Evolutionary conservation across 371 early-diverging fungal species (phyloP), one percentile per base, ranked within the genome.

Genomic region (Nematocida sp.): DNA sequence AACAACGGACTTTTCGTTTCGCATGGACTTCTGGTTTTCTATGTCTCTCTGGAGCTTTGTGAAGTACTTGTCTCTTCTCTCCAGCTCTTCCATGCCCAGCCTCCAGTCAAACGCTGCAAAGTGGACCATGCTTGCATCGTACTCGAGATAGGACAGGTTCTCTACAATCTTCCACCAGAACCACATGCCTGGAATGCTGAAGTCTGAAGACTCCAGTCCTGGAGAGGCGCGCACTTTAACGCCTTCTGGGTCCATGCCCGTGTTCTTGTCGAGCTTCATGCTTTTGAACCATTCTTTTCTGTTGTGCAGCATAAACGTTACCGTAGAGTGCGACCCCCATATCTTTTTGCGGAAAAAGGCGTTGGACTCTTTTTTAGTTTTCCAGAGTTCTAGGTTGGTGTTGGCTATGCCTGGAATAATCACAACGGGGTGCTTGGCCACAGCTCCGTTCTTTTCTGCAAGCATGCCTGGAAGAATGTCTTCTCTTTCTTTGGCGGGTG

Each of bases 41-140:
- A 94, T 87, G 3, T 83, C 86, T 23, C 79, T 31, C 77, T 91
- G 89, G 7, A 94, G 85, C 23, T 85, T 84, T 2, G 91, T 86
- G 77, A 91, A 93, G 78, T 88, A 92, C 25, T 83, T 80, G 78
- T 94, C 94, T 15, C 95, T 85, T 4, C 80, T 83, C 79, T 94
- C 92, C 2, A 93, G 83, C 52, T 91, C 89, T n/a, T 81, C 62
- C 62, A 88, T 87, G 0, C 89, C 85, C 43, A 94, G 83, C 46
- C 95, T 85, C 94, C 94, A 94, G 82, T 94, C 93, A 80, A 91
- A 94, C 0, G 90, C 85, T 0, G 91, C 91, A 50, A 92, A 81
- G 41, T 88, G 85, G 88, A 92, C 37, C 58, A 23, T 51, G 17
- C 29, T 38, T 17, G 25, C 25, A 81, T 93, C 92, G 79, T 91